phyloP scores from a whole-genome alignment of 2,329 filamentous ascomycete species.

The Mycogone perniciosa region DNA sequence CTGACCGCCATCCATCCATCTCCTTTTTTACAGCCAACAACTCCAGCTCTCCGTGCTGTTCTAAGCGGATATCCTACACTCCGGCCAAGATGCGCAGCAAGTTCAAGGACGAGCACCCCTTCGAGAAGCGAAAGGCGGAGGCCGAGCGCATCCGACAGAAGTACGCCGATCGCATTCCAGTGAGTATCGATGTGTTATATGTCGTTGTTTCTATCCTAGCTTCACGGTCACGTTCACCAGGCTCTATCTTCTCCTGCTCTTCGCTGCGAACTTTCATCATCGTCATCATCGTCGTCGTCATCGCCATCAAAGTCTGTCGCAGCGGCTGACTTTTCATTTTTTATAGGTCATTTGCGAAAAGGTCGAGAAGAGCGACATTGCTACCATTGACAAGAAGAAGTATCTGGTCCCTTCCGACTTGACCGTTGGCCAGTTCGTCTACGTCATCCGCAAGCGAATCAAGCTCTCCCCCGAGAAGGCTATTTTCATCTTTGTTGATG shows the following conservation, averaged over 20 bases:
- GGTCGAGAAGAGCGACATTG: conserved; percentile 98
- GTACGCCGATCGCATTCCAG: conserved; percentile 96
- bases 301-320: background rate
- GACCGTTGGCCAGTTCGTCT: conserved; percentile 98
- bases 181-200: conserved; percentile 45
- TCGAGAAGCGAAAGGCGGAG: conserved; percentile 99
- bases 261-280: background rate
- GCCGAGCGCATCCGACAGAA: conserved; percentile 99
- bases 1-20: background rate
- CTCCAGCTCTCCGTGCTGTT: conserved; percentile 11
- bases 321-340: background rate
- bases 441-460: conserved; percentile 99
- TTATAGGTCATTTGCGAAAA: conserved; percentile 96
- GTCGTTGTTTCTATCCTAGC: background rate
- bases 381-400: conserved; percentile 99
- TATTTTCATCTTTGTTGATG: conserved; percentile 99
- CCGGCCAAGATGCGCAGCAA: conserved; percentile 83
- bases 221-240: background rate
- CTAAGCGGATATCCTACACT: conserved; percentile 12
- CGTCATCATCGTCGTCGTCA: background rate
- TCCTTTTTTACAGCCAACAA: background rate
- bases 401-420: conserved; percentile 96
- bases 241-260: background rate
- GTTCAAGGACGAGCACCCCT: conserved; percentile 99
- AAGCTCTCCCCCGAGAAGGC: conserved; percentile 99